Conservation (phyloP, 345 rosid genomes). For the Corchorus olitorius region DNA sequence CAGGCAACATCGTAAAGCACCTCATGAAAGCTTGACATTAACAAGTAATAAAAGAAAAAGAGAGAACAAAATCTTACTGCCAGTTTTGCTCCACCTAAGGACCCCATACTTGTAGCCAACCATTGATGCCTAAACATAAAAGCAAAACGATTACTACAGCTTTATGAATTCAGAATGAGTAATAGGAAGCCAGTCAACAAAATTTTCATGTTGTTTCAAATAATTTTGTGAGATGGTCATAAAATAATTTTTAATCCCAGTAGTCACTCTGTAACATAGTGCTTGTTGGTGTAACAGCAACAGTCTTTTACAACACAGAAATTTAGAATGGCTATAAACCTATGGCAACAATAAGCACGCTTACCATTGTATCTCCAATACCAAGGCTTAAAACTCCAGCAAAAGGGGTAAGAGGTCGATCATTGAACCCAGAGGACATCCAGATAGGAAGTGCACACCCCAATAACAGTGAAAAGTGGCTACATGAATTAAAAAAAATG, state of each 20-base stretch:
- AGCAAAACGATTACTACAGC: neutral
- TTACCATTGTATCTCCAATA: conserved; percentile 97
- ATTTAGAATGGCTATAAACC: conserved; percentile 4
- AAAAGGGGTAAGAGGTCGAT: conserved; percentile 91
- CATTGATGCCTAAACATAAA: conserved; percentile 76
- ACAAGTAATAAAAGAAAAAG: neutral
- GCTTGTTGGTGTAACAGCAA: neutral
- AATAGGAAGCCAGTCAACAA: neutral
- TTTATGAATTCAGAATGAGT: neutral
- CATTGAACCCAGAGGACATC: conserved; percentile 94
- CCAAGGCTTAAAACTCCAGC: conserved; percentile 99
- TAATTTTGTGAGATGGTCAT: neutral
- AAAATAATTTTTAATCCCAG: neutral
- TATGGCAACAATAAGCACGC: conserved; percentile 16
- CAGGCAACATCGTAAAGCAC: neutral
- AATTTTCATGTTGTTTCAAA: neutral
- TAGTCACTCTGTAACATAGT: neutral
- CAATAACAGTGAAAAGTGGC: conserved; percentile 92
- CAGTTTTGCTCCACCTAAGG: conserved; percentile 78
- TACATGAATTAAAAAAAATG: conserved; percentile 31
- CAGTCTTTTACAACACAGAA: neutral
- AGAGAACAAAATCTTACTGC: conserved; percentile 50
- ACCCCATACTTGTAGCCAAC: conserved; percentile 97
- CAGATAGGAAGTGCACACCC: conserved; percentile 98
- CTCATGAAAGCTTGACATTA: neutral